Conservation (phyloP, 2,329 filamentous ascomycete genomes). For the Botryotinia globosa region DNA sequence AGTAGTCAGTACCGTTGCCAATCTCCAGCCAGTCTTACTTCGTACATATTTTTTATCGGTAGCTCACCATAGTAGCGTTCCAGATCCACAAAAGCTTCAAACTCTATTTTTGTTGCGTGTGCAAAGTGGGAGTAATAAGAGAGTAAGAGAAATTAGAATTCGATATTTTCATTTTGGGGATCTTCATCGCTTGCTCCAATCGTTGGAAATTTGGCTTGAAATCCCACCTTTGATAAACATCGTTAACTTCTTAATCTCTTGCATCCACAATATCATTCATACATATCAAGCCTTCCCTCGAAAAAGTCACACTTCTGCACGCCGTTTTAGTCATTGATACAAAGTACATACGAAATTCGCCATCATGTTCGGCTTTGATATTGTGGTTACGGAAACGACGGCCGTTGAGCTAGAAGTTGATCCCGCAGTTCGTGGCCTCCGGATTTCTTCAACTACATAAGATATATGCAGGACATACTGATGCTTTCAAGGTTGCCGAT, state of each 20-base stretch:
- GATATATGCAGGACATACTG: background rate
- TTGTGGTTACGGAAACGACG: constrained; percentile 15
- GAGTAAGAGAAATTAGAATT: background rate
- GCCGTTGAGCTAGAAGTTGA: constrained; percentile 16
- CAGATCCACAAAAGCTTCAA: constrained; percentile 1
- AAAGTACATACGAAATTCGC: background rate
- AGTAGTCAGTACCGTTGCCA: background rate
- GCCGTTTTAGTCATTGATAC: background rate
- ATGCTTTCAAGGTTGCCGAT: background rate
- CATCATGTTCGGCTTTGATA: constrained; percentile 14
- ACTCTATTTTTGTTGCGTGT: background rate
- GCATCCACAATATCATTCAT: background rate
- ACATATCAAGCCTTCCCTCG: background rate
- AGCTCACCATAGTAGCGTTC: background rate
- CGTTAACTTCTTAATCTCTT: background rate
- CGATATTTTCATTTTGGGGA: constrained; percentile 5
- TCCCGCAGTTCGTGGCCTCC: background rate
- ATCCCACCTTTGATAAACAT: constrained; percentile 15
- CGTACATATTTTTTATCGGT: background rate
- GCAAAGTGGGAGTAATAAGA: background rate
- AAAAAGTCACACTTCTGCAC: background rate
- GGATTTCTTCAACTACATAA: background rate
- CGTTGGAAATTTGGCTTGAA: background rate
- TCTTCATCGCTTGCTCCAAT: constrained; percentile 1
- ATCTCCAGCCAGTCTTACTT: too few relatives aligned